These are phyloP conservation scores for Candida buenavistaensis DNA, from an alignment of 1,139 yeast species.

Conservation along the genomic window DNA sequence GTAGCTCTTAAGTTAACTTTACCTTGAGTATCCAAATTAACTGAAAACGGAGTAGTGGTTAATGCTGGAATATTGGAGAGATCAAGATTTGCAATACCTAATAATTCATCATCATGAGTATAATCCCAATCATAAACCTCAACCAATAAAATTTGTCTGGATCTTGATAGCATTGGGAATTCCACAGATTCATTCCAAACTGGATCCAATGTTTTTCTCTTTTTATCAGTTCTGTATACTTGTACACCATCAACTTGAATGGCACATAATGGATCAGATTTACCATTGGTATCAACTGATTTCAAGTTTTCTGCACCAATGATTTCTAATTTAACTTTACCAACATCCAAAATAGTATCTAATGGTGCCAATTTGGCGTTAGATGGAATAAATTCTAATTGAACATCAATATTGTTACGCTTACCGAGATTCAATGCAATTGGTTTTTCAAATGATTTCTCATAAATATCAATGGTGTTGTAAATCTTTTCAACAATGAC, in stretches of 20 bases:
- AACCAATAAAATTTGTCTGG: conserved; percentile 48
- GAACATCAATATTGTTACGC: conserved; percentile 42
- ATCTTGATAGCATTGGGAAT: conserved; percentile 64
- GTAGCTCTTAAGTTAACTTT: conserved; percentile 49
- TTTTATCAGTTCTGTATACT: conserved; percentile 56
- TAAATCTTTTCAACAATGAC: conserved; percentile 49
- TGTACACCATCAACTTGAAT: conserved; percentile 55
- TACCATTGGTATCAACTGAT: conserved; percentile 70
- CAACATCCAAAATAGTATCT: conserved; percentile 70
- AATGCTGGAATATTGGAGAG: conserved; percentile 48
- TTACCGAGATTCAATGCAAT: conserved; percentile 45
- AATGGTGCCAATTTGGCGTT: conserved; percentile 51
- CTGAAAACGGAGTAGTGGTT: conserved; percentile 44
- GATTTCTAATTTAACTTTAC: conserved; percentile 55
- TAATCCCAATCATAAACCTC: conserved; percentile 76
- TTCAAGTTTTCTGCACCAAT: conserved; percentile 52
- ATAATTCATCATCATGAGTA: conserved; percentile 62
- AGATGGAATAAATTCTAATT: conserved; percentile 62
- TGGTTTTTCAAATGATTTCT: conserved; percentile 48
- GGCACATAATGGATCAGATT: conserved; percentile 67
- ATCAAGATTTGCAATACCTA: conserved; percentile 56
- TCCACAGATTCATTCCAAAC: conserved; percentile 63
- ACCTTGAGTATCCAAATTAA: conserved; percentile 63
- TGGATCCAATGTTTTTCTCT: conserved; percentile 68
- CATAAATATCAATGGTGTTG: conserved; percentile 54